These are phyloP conservation scores for Verticillium tricorpus DNA, from an alignment of 2,329 filamentous ascomycete species.

Conservation along the genomic window DNA sequence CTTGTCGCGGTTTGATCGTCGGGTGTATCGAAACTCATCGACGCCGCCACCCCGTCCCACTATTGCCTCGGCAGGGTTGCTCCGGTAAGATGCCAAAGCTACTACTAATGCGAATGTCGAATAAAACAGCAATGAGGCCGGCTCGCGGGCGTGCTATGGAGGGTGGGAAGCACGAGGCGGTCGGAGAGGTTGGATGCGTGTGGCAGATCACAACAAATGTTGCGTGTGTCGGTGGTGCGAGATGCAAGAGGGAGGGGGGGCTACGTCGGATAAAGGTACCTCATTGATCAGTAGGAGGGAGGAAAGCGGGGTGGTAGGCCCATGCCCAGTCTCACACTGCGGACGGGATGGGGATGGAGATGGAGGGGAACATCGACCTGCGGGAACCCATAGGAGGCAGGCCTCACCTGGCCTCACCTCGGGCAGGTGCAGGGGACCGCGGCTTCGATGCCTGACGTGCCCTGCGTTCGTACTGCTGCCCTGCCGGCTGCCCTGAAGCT, in stretches of 20 bases:
- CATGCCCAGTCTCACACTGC: background rate
- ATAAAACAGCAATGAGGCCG: background rate
- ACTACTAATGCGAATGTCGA: background rate
- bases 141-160: background rate
- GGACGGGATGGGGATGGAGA: background rate
- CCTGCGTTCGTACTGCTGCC: background rate
- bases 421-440: background rate
- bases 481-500: background rate
- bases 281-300: background rate
- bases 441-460: background rate
- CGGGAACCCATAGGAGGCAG: background rate
- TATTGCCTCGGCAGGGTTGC: background rate
- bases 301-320: background rate
- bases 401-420: background rate
- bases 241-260: background rate
- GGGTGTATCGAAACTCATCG: background rate
- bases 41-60: background rate
- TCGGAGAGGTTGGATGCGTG: background rate
- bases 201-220: background rate
- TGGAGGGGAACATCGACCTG: background rate
- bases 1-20: background rate
- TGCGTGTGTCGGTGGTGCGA: background rate
- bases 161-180: background rate
- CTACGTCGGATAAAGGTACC: background rate
- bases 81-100: background rate